phyloP scores from a whole-genome alignment of 2,329 filamentous ascomycete species.

The Thelonectria blattea region DNA sequence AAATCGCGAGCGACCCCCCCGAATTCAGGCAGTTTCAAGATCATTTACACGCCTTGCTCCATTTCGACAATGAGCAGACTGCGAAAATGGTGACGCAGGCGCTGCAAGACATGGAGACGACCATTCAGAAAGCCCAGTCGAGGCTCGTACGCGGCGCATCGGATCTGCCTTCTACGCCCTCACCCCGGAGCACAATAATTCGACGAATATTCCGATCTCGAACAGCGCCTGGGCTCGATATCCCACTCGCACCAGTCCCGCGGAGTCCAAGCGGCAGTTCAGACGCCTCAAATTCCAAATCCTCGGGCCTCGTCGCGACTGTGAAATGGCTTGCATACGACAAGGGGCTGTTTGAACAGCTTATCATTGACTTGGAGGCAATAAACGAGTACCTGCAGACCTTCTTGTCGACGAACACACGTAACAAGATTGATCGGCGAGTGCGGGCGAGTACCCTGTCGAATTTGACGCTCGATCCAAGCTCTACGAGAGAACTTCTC shows the following conservation, averaged over 20 bases:
- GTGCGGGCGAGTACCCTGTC: neutral
- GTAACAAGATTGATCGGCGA: neutral
- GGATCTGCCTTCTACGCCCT: neutral
- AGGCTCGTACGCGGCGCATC: neutral
- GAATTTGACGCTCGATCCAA: neutral
- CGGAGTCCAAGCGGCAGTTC: neutral
- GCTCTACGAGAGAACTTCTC: neutral
- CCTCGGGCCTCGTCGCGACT: neutral
- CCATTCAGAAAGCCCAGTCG: neutral
- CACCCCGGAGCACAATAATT: neutral
- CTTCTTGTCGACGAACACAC: neutral
- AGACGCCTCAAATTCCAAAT: neutral
- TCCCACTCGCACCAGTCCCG: neutral
- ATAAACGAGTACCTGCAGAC: neutral
- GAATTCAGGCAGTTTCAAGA: neutral
- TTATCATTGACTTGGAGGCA: neutral
- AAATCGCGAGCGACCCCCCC: neutral
- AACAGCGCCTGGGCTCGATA: neutral
- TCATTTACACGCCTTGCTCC: neutral
- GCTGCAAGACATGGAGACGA: neutral
- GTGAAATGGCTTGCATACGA: neutral
- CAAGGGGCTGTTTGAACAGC: neutral
- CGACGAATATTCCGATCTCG: neutral
- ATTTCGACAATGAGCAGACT: neutral
- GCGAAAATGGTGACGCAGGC: neutral